phyloP scores from a whole-genome alignment of 768 basidiomycete genomes.

The Jaapia argillacea region DNA sequence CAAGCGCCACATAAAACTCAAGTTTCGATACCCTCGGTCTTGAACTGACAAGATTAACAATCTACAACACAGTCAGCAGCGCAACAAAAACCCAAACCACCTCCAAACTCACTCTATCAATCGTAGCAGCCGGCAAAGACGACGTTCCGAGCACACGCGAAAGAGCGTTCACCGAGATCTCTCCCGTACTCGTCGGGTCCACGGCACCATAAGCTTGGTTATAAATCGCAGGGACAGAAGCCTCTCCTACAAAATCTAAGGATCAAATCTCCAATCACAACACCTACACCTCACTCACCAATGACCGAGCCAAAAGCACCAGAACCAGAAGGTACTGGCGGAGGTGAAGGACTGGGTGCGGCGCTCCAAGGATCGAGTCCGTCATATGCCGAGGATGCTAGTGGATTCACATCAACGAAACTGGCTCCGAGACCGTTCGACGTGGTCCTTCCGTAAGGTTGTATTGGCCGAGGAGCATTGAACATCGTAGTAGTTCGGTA shows the following conservation, averaged over 20 bases:
- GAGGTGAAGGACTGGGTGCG: slow-evolving; percentile 61
- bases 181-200: slow-evolving; percentile 61
- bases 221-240: slow-evolving; percentile 73
- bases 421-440: slow-evolving; percentile 55
- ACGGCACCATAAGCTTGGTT: slow-evolving; percentile 62
- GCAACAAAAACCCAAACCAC: no score
- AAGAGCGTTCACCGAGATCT: slow-evolving; percentile 74
- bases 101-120: slow-evolving; percentile 63
- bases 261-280: no score
- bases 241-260: slow-evolving; percentile 69
- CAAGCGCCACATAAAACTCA: slow-evolving; percentile 88
- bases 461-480: slow-evolving; percentile 71
- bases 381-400: slow-evolving; percentile 62
- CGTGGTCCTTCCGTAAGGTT: slow-evolving; percentile 51
- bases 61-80: slow-evolving; percentile 35
- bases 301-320: slow-evolving; percentile 62
- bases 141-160: slow-evolving; percentile 76
- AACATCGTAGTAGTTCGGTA: no score
- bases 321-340: slow-evolving; percentile 35
- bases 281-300: slow-evolving; percentile 29
- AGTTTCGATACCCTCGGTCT: slow-evolving; percentile 72
- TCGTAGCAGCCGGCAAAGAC: slow-evolving; percentile 66
- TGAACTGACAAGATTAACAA: slow-evolving; percentile 83
- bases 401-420: slow-evolving; percentile 70
- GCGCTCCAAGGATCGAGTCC: slow-evolving; percentile 71